Evolutionary conservation across 768 basidiomycete species (phyloP), one percentile per base, ranked within the genome.

Genomic region (Collybia sordida): DNA sequence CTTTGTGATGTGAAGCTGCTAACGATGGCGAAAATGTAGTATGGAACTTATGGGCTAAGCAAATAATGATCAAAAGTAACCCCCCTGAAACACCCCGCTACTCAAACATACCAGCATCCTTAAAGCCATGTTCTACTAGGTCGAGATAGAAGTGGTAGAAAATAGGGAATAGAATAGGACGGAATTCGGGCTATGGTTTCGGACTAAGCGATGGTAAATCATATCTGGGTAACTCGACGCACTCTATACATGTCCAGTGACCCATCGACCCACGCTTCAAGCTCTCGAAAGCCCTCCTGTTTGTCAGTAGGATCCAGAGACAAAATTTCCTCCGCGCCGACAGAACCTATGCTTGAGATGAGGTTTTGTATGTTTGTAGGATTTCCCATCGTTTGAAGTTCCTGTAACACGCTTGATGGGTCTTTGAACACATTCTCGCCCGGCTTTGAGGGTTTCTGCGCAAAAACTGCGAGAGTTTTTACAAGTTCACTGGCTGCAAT

Each of bases 91-190:
- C 40, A 36, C 43, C 45, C 19, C 24, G 41, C 12, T 35, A 35
- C 3, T 37, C 17, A 42, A 21, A 70, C 85, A 54, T 63, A 88
- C 95, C 95, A 56, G 94, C 89, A 63, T 92, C 89, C 62, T 89
- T 86, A 67, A 90, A 93, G 8, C 92, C 93, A 44, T 86, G 84
- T 59, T 93, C 87, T 41, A 98, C 85, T 42, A 99, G 79, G 65
- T 98, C 96, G 24, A 99, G 77, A 66, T 96, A 98, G 64, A 98
- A 98, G 68, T 99, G 93, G 43, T 90, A 93, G 64, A 98, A 98
- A 54, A 99, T 90, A 2, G 97, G 97, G 63, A 94, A 97, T 14
- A 97, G 71, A 28, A 99, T 88, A 39, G 92, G 94, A 39, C 90
- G 80, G 59, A 99, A 89, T 68, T 99, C 95, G 47, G 93, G 92